Base-by-base conservation (phyloP, 1,284 basidiomycete genomes). In the Fistulina hepatica region DNA sequence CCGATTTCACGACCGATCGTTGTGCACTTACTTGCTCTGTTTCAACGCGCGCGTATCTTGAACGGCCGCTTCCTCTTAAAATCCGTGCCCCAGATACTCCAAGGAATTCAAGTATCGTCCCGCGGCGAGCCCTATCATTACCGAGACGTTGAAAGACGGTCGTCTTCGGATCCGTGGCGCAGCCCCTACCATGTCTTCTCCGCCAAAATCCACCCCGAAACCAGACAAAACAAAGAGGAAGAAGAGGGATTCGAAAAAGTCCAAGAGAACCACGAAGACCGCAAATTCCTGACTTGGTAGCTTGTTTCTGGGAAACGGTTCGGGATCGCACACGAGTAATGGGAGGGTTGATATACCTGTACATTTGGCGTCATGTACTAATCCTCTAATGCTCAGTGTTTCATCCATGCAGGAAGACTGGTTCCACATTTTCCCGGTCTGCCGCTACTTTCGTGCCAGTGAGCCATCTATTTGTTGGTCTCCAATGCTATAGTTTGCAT, bases 121-220 rank as follows among this genome's bases (percentile, higher is more conserved):
- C 2, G 77, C 77, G 13, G 77, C 76, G 9, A 75, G 71, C 43
- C 77, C 77, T n/a, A 59, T 80, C 33, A 61, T 81, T 42, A 78
- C 75, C 0, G 75, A 80, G 51, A 65, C 56, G 6, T 50, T 80
- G 40, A 69, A 67, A 45, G 75, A 77, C 48, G 76, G 76, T 0
- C 63, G 69, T 13, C 55, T 65, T 15, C 60, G 67, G 13, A 50
- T 81, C 34, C 60, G 74, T 21, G 77, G 78, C 7, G 75, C 71
- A 3, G 52, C 54, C 12, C 69, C 72, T 5, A 59, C 63, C 36
- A 25, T n/a, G n/a, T 12, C 36, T 13, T n/a, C 30, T 8, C 17
- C 47, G 1, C 41, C 55, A 1, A 44, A 44, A 0, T 48, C 58
- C 6, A 52, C 46, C 0, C 46, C 56, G 1, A 50, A 42, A 11